These are phyloP conservation scores for Plasmodium billcollinsi DNA, from an alignment of 169 alveolate genomes.

Conservation along the genomic window DNA sequence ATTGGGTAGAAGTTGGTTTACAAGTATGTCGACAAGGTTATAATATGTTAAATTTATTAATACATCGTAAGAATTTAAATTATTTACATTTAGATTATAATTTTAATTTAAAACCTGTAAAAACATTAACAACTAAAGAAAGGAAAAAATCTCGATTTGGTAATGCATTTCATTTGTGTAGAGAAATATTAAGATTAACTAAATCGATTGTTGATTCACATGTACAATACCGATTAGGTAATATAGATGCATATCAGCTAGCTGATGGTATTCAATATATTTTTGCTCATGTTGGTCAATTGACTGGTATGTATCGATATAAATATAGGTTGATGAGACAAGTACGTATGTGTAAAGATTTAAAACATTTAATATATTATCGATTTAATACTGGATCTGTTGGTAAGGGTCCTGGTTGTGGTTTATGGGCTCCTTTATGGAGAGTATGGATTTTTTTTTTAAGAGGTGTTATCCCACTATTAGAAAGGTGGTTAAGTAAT, in stretches of 20 bases:
- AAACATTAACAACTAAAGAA: conserved; percentile 99
- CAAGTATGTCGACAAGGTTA: conserved; percentile 99
- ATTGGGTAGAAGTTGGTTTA: conserved; percentile 99
- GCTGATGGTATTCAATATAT: conserved; percentile 99
- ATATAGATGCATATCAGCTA: conserved; percentile 99
- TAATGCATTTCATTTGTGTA: conserved; percentile 99
- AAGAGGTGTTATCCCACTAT: conserved; percentile 98
- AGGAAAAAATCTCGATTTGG: conserved; percentile 99
- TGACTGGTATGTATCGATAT: conserved; percentile 99
- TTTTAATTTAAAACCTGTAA: conserved; percentile 99
- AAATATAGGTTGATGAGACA: conserved; percentile 99
- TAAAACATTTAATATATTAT: conserved; percentile 99
- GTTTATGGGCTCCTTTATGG: conserved; percentile 99
- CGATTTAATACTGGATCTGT: conserved; percentile 99
- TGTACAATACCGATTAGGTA: conserved; percentile 98
- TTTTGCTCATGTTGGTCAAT: conserved; percentile 99
- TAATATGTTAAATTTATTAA: conserved; percentile 98
- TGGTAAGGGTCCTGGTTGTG: conserved; percentile 99
- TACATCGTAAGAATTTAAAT: conserved; percentile 98
- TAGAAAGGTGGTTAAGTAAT: conserved; percentile 99
- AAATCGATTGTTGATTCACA: conserved; percentile 99
- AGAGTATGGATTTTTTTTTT: conserved; percentile 99
- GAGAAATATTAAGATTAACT: conserved; percentile 99
- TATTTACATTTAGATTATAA: conserved; percentile 99
- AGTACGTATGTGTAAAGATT: conserved; percentile 99